Evolutionary conservation across 805 yeast species (phyloP), one percentile per base, ranked within the genome.

Genomic region (Wickerhamomyces ciferrii): DNA sequence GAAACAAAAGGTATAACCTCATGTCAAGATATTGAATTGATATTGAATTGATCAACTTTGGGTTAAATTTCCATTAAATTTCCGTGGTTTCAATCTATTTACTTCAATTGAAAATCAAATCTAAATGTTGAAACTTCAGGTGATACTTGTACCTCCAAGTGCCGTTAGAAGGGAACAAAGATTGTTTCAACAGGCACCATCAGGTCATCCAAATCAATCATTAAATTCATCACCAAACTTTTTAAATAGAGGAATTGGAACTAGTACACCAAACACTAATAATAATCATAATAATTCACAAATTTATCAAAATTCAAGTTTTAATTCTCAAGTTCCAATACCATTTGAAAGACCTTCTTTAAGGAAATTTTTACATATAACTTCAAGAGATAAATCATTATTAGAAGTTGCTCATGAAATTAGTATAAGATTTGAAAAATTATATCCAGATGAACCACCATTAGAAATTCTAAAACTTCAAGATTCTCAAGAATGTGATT

Each of bases 401-500:
- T 62, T 68, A 9, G 68, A 69, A 1, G 74, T 85, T 15, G 71
- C 81, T 17, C 63, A 68, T 5, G 88, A 81, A 46, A 73, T 87
- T 20, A 59, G 68, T n/a, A 61, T 60, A 7, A 72, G 88, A 48
- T 83, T 80, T 57, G 60, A 68, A 31, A 81, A 78, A 57, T 67
- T 87, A 44, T 87, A 87, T 52, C 94, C 94, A 0, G 71, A 71
- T 20, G 81, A 76, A 42, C 78, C 73, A 5, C 73, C 74, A 1
- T 60, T 86, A 18, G 70, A 70, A 6, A 76, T 87, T 37, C 65
- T 73, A n/a, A 75, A 77, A 43, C 63, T 87, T 5, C 95, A 87
- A 58, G 92, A 87, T 61, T 63, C 62, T 38, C 75, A 79, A 48
- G 75, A 74, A 47, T 85, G 91, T 53, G 96, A 87, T 59, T 66